These are phyloP conservation scores for Xylaria bambusicola DNA, from an alignment of 495 filamentous ascomycete genomes.

Conservation along the genomic window DNA sequence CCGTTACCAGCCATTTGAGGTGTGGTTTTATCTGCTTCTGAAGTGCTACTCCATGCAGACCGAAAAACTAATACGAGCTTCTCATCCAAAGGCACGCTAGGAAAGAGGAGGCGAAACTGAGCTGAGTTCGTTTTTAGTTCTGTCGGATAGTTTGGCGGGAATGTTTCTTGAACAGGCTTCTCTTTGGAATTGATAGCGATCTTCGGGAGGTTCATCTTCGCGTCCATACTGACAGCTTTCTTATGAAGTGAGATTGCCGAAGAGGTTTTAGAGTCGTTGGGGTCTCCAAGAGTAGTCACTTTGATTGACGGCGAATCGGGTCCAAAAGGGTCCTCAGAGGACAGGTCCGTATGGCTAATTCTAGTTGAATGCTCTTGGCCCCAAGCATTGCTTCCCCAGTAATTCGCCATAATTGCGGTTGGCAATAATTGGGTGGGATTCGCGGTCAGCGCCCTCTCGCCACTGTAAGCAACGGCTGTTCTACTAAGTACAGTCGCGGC, in stretches of 20 bases:
- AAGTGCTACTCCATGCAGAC: conserved; percentile 53
- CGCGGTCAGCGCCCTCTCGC: conserved; percentile 67
- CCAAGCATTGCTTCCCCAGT: conserved; percentile 89
- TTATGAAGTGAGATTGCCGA: conserved; percentile 55
- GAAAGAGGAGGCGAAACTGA: conserved; percentile 90
- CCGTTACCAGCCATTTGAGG: conserved; percentile 60
- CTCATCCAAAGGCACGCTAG: conserved; percentile 70
- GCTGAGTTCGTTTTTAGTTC: conserved; percentile 85
- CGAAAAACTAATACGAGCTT: conserved; percentile 72
- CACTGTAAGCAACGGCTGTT: conserved; percentile 76
- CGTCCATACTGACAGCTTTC: conserved; percentile 79
- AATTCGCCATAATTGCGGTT: conserved; percentile 83
- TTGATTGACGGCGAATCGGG: conserved; percentile 38
- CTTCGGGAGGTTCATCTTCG: conserved; percentile 45
- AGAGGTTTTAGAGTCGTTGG: conserved; percentile 25
- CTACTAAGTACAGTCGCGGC: conserved; percentile 86
- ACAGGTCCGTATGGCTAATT: conserved; percentile 29
- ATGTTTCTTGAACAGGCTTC: conserved; percentile 53
- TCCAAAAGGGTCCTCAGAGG: conserved; percentile 54
- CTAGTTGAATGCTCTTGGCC: conserved; percentile 67
- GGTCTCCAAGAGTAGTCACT: conserved; percentile 38
- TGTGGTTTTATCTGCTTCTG: conserved; percentile 35
- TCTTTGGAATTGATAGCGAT: conserved; percentile 45
- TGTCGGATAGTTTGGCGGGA: conserved; percentile 79
- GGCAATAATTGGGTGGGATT: conserved; percentile 72